These are phyloP conservation scores for Simplicillium aogashimaense DNA, from an alignment of 2,329 filamentous ascomycete species.

Conservation along the genomic window DNA sequence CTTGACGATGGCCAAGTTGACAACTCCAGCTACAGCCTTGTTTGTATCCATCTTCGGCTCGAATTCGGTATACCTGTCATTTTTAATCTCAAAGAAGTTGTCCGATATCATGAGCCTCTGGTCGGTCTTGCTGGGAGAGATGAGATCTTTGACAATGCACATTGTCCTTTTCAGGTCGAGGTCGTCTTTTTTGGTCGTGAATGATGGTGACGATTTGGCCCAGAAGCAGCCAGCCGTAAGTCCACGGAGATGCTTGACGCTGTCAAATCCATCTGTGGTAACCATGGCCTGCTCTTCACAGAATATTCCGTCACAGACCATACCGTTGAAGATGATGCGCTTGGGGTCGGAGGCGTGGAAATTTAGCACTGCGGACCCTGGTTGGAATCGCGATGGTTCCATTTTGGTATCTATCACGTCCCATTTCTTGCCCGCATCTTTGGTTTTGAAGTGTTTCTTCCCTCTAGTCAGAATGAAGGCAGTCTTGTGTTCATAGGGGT, in stretches of 20 bases:
- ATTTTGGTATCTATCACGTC: conserved; percentile 55
- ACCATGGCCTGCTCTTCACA: conserved; percentile 60
- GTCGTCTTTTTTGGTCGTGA: conserved; percentile 57
- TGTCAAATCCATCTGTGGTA: conserved; percentile 77
- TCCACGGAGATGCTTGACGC: conserved; percentile 53
- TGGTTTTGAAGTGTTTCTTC: conserved; percentile 70
- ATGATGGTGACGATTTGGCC: conserved; percentile 68
- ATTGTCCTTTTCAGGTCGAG: conserved; percentile 63
- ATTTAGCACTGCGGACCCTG: conserved; percentile 36
- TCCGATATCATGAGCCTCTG: conserved; percentile 75
- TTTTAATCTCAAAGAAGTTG: conserved; percentile 58
- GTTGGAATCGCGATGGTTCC: conserved; percentile 42
- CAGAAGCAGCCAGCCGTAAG: conserved; percentile 74
- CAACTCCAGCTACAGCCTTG: conserved; percentile 66
- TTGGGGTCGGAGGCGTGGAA: conserved; percentile 81
- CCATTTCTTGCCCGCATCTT: conserved; percentile 78
- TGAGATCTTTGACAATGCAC: conserved; percentile 68
- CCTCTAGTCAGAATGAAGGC: conserved; percentile 70
- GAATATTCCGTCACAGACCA: conserved; percentile 54
- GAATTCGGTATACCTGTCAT: conserved; percentile 45
- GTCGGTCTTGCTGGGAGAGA: conserved; percentile 61
- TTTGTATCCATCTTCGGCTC: conserved; percentile 71
- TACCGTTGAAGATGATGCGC: conserved; percentile 76
- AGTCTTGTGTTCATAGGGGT: conserved; percentile 66
- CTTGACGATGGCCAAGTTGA: conserved; percentile 76